These are phyloP conservation scores for Wickerhamomyces subpelliculosus DNA, from an alignment of 805 yeast genomes.

Conservation along the genomic window DNA sequence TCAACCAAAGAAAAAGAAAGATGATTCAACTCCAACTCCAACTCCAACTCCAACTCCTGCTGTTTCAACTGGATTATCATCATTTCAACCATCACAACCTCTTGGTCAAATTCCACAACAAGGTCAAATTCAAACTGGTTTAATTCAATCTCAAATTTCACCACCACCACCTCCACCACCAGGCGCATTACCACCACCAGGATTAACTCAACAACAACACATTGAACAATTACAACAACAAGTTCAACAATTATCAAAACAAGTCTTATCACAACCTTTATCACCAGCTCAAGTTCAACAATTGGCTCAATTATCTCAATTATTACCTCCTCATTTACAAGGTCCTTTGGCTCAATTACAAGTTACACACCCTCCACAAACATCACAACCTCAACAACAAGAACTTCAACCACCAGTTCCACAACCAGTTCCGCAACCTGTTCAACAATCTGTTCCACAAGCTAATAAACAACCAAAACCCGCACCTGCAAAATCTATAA, in stretches of 20 bases:
- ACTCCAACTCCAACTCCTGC: slow-evolving; percentile 7
- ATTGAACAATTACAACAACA: not conserved
- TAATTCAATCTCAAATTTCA: slow-evolving; percentile 9
- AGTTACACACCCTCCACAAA: too few species aligned
- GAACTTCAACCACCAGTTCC: not conserved
- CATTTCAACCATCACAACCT: not conserved
- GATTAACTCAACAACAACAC: slow-evolving; percentile 2
- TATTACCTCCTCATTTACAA: too few species aligned
- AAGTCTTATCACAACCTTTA: slow-evolving; percentile 13
- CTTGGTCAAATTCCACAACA: not conserved
- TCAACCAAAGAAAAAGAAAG: slow-evolving; percentile 19
- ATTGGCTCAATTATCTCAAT: slow-evolving; percentile 16
- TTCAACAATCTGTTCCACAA: slow-evolving; percentile 1
- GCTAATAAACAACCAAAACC: slow-evolving; percentile 15
- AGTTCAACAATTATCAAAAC: too few species aligned
- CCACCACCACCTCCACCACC: not conserved
- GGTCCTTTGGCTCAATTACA: too few species aligned
- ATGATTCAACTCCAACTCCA: slow-evolving; percentile 16
- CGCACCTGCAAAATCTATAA: slow-evolving; percentile 14
- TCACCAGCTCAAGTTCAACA: slow-evolving; percentile 16
- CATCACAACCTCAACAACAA: not conserved
- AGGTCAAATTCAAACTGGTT: slow-evolving; percentile 10
- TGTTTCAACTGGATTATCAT: not conserved
- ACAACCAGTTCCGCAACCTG: not conserved
- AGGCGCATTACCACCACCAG: slow-evolving; percentile 4